phyloP scores from a whole-genome alignment of 2,329 filamentous ascomycete species.

The Fusarium nurragi region DNA sequence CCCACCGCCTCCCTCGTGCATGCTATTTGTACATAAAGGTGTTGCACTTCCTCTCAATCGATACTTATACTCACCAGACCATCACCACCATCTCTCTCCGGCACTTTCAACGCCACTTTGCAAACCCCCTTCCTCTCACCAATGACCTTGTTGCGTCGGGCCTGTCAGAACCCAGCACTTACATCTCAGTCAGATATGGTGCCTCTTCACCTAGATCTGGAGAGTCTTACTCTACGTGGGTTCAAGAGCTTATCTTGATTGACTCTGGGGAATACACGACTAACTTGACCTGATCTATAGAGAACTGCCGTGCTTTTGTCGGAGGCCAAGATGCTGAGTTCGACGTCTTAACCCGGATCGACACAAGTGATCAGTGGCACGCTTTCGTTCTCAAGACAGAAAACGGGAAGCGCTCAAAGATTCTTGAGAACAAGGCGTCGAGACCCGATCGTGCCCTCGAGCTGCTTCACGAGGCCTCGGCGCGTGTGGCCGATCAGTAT shows the following conservation, averaged over 20 bases:
- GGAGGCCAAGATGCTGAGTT: constrained; percentile 36
- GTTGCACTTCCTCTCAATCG: constrained; percentile 15
- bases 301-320: constrained; percentile 43
- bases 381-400: constrained; percentile 42
- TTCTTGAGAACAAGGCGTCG: constrained; percentile 47
- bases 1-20: neutral
- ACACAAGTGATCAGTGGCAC: constrained; percentile 39
- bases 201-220: constrained; percentile 15
- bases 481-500: constrained; percentile 49
- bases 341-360: constrained; percentile 40
- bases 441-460: constrained; percentile 49
- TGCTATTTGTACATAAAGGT: constrained; percentile 18
- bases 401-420: constrained; percentile 39
- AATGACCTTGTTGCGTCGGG: constrained; percentile 30
- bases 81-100: neutral
- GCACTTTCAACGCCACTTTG: neutral
- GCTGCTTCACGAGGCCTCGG: constrained; percentile 51
- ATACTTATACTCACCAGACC: neutral
- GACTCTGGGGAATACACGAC: neutral
- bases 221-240: constrained; percentile 26
- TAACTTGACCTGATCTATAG: constrained; percentile 27
- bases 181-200: constrained; percentile 24
- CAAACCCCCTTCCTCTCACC: neutral
- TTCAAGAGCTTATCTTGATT: neutral
- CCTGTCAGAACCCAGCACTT: constrained; percentile 5